Evolutionary conservation across 768 basidiomycete species (phyloP), one percentile per base, ranked within the genome.

Genomic region (Polyporus arcularius): DNA sequence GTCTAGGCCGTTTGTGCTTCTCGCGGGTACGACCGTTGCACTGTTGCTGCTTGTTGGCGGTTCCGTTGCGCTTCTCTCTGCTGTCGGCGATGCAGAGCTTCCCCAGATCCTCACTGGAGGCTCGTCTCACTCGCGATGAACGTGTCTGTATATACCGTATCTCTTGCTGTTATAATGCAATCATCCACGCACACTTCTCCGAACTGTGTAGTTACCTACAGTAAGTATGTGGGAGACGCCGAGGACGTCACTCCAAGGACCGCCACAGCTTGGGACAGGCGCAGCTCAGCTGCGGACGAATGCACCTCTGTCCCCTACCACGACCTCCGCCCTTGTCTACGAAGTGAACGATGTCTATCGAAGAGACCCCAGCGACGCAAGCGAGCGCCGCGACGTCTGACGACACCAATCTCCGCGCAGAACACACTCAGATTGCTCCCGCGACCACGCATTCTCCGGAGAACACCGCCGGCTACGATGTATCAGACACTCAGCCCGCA

Each of bases 51-150:
- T 92, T 56, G 77, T 89, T 39, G 80, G 78, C n/a, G 88, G 87
- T 15, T 86, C 89, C 2, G 75, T 92, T 40, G 82, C 82, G 6
- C 72, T 94, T 32, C 79, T 94, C 15, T 86, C 81, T 53, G 78
- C 76, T 8, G 80, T 92, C 39, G 90, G 87, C 18, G 74, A 74
- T 46, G 75, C 83, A 61, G 80, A 84, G 63, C 74, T 94, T 55
- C 92, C 92, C n/a, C 89, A 87, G 65, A 89, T 87, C 26, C 73
- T 94, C 32, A 78, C 86, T 30, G 87, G 87, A 16, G 66, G 66
- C 31, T 55, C 60, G 1, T 53, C 57, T 12, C 58, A 58, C 43
- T 9, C 57, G 2, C 53, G 55, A 32, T 63, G 54, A 63, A 15
- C 30, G 39, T 15, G 48, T 35, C 30, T 56, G 53, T 59, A 58